These are phyloP conservation scores for Stemphylium lycopersici DNA, from an alignment of 2,329 filamentous ascomycete species.

Conservation along the genomic window DNA sequence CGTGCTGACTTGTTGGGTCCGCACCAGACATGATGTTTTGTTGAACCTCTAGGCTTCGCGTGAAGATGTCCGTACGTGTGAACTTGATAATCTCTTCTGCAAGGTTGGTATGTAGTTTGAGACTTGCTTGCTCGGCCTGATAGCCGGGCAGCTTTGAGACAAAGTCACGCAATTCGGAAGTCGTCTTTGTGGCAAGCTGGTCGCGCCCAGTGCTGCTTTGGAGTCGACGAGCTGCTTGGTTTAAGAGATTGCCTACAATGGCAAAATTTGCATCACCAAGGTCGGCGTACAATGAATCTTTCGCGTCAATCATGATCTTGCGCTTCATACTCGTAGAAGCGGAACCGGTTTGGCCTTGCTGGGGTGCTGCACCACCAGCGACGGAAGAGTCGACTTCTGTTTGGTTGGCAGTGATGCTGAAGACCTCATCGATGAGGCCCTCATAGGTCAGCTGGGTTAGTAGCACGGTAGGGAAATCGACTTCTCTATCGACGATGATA, in stretches of 20 bases:
- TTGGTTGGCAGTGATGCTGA: conserved; percentile 90
- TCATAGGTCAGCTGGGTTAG: conserved; percentile 97
- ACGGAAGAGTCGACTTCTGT: conserved; percentile 91
- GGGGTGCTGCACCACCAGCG: conserved; percentile 73
- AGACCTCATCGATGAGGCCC: conserved; percentile 91
- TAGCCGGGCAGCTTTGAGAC: conserved; percentile 92
- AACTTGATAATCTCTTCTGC: conserved; percentile 96
- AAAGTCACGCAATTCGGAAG: conserved; percentile 90
- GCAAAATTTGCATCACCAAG: conserved; percentile 94
- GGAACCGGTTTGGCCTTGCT: conserved; percentile 58
- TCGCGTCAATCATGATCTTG: conserved; percentile 86
- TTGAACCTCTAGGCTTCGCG: conserved; percentile 86
- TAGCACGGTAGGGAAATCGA: conserved; percentile 89
- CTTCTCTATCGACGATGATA: conserved; percentile 93
- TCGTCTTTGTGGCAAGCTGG: conserved; percentile 79
- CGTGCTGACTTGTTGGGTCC: conserved; percentile 87
- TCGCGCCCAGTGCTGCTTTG: conserved; percentile 88
- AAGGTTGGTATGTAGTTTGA: conserved; percentile 90
- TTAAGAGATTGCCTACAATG: conserved; percentile 85
- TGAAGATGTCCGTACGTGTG: conserved; percentile 88
- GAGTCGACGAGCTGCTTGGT: conserved; percentile 86
- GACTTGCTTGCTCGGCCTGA: conserved; percentile 88
- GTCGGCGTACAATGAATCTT: conserved; percentile 86
- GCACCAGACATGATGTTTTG: conserved; percentile 92
- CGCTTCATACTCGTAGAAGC: conserved; percentile 69